Conservation (phyloP, 2,329 filamentous ascomycete species). For the Verticillium isaacii region DNA sequence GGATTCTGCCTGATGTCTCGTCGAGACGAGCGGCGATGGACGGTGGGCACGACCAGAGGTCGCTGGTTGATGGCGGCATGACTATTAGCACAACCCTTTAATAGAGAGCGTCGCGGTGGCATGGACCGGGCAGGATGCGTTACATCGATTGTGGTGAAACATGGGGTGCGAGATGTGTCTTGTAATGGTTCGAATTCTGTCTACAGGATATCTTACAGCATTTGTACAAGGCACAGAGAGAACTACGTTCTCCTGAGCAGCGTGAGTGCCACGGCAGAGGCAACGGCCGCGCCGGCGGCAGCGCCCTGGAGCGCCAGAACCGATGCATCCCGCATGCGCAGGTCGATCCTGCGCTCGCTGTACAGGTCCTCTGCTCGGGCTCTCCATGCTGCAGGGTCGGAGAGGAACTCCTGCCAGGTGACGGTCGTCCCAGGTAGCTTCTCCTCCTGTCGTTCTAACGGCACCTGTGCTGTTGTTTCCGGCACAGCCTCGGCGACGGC, state of each 20-base stretch:
- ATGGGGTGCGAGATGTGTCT: slow-evolving; percentile 1
- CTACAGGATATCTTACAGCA: not conserved
- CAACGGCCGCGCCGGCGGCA: slow-evolving; percentile 58
- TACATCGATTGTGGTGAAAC: no score
- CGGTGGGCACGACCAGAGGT: not conserved
- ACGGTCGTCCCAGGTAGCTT: slow-evolving; percentile 2
- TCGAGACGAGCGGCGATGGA: not conserved
- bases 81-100: not conserved
- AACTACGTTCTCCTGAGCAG: slow-evolving; percentile 31
- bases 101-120: not conserved
- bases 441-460: slow-evolving; percentile 4
- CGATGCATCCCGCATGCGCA: slow-evolving; percentile 67
- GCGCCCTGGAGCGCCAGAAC: slow-evolving; percentile 65
- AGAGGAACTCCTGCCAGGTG: slow-evolving; percentile 38
- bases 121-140: not conserved
- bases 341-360: slow-evolving; percentile 58
- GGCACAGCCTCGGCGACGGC: slow-evolving; percentile 7
- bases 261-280: slow-evolving; percentile 47
- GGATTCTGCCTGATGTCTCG: not conserved
- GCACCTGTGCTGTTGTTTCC: not conserved
- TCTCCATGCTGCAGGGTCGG: slow-evolving; percentile 40
- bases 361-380: slow-evolving; percentile 51
- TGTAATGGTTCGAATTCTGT: not conserved
- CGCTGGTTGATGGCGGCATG: not conserved
- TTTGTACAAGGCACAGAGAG: not conserved